Evolutionary conservation across 257 asterid species (phyloP), one percentile per base, ranked within the genome.

Genomic region (Rehmannia glutinosa): DNA sequence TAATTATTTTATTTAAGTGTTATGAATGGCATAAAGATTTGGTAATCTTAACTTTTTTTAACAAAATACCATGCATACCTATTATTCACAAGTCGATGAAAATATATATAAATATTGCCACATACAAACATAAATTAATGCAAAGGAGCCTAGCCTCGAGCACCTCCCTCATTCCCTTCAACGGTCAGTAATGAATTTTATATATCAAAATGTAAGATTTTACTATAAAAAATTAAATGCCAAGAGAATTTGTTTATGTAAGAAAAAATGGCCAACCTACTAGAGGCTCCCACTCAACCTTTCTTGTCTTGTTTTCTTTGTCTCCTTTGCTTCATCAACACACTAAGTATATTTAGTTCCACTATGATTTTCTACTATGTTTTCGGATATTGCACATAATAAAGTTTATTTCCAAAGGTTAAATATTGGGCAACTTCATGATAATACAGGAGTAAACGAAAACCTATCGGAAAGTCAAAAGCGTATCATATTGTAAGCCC

Each of bases 251-350:
- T 30, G 65, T 49, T 69, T 8, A 39, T 13, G 63, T n/a, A n/a
- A n/a, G n/a, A n/a, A n/a, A n/a, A n/a, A n/a, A n/a, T 49, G 66
- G 70, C 76, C 56, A 15, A 73, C 64, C 47, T 68, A 54, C 38
- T 25, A 38, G 24, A 38, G 85, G 77, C 71, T 73, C 83, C 33
- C 60, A 47, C 73, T 47, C 70, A 78, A 72, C 89, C 55, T 59
- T 27, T 76, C 66, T 36, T 77, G 87, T 77, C 84, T 68, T 11
- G 70, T 77, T 71, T 52, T 73, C 23, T 39, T 84, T 69, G 95
- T 71, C 77, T 36, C 59, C 60, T 5, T 70, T 75, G 54, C 78
- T 65, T 63, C 74, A 53, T 17, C 64, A 33, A 72, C 78, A 77
- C 78, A 69, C 80, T 60, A 50, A 46, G 27, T 38, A 39, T 28